phyloP scores from a whole-genome alignment of 345 rosid species.

The Pistacia vera region DNA sequence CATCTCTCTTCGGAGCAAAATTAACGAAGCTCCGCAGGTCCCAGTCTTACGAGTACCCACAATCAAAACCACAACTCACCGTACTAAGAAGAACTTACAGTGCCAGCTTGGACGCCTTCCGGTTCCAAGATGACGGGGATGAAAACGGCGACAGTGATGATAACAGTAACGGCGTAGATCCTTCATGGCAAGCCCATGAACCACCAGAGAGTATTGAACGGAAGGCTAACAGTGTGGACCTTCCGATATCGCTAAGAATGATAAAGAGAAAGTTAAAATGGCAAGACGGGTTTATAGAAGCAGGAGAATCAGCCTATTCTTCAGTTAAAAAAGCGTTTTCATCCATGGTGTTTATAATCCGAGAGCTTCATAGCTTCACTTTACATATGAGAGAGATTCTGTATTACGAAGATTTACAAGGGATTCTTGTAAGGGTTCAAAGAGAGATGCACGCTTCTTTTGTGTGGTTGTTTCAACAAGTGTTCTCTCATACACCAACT shows the following conservation, averaged over 20 bases:
- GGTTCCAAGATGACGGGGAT: constrained; percentile 43
- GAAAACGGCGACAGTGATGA: constrained; percentile 15
- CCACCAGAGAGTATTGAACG: constrained; percentile 58
- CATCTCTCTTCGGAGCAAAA: constrained; percentile 47
- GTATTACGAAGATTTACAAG: constrained; percentile 70
- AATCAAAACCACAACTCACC: constrained; percentile 25
- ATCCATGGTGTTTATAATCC: constrained; percentile 91
- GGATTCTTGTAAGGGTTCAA: constrained; percentile 64
- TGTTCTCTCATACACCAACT: constrained; percentile 89
- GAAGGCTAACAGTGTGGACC: constrained; percentile 81
- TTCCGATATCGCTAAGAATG: constrained; percentile 80
- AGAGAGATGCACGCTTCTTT: constrained; percentile 85
- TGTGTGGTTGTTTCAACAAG: constrained; percentile 93
- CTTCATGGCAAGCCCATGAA: constrained; percentile 28
- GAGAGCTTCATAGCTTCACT: constrained; percentile 74
- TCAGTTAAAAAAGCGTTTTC: constrained; percentile 86
- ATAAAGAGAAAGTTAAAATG: constrained; percentile 78
- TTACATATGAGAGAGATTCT: constrained; percentile 78
- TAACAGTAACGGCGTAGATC: constrained; percentile 21
- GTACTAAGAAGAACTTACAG: constrained; percentile 55
- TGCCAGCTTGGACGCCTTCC: constrained; percentile 58
- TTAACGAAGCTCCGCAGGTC: constrained; percentile 41
- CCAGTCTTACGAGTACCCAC: constrained; percentile 47
- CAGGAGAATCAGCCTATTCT: constrained; percentile 63
- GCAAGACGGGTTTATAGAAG: constrained; percentile 65